Evolutionary conservation across 441 rosid genomes (phyloP).

Genomic region (Populus tomentosa): DNA sequence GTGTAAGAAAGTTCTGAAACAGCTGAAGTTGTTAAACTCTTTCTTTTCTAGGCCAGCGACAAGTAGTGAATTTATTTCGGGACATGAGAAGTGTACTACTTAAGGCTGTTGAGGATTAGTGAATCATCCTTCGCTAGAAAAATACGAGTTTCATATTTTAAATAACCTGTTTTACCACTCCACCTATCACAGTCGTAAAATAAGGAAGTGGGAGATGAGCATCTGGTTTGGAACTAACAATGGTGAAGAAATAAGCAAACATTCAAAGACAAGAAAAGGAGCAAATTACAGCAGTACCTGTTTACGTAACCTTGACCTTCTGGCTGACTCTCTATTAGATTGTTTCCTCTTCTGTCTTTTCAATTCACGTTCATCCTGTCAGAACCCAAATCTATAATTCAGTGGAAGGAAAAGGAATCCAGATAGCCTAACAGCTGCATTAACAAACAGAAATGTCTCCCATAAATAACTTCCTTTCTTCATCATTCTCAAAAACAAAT

Average conservation of each 20-base stretch:
- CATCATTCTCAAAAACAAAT: no score
- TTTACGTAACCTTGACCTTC: conserved; percentile 92
- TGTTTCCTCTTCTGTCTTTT: conserved; percentile 90
- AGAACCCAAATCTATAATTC: conserved; percentile 6
- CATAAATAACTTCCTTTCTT: no score
- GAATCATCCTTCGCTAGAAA: neutral
- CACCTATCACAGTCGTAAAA: neutral
- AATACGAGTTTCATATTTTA: neutral
- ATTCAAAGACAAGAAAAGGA: neutral
- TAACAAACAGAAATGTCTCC: neutral
- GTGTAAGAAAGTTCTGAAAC: neutral
- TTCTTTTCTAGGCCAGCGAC: neutral
- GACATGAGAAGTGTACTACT: neutral
- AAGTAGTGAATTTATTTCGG: neutral
- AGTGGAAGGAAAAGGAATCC: neutral
- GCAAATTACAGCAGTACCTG: conserved; percentile 44
- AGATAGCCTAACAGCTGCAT: neutral
- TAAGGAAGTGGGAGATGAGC: neutral
- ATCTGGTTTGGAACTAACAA: neutral
- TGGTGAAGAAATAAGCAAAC: neutral
- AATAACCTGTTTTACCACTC: neutral
- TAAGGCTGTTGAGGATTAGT: neutral
- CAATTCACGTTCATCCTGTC: conserved; percentile 80
- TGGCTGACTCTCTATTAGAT: conserved; percentile 96
- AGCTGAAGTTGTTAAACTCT: neutral